phyloP scores from a whole-genome alignment of 352 stramenopile species.

The Phytophthora pluvialis region DNA sequence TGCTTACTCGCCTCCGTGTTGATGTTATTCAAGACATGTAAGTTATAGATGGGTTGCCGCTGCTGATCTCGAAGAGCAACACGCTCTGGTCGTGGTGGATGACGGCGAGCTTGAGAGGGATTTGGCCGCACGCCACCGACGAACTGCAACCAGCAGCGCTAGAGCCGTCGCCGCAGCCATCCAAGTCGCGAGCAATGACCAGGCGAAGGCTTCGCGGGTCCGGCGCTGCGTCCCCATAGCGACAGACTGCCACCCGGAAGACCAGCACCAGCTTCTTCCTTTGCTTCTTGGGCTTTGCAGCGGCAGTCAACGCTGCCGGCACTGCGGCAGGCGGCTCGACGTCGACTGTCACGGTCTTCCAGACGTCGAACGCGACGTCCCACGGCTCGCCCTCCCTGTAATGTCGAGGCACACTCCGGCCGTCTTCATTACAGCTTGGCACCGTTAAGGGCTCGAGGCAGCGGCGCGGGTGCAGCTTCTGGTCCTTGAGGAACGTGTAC shows the following conservation, averaged over 20 bases:
- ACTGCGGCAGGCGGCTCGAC: not conserved
- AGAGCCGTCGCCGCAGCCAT: not conserved
- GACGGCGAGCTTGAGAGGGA: constrained; percentile 72
- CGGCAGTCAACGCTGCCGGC: not conserved
- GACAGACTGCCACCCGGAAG: constrained; percentile 64
- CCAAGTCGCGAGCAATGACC: constrained; percentile 13
- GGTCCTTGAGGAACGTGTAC: constrained; percentile 69
- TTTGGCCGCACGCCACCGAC: constrained; percentile 2
- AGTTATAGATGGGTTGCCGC: constrained; percentile 12
- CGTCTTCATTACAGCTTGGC: constrained; percentile 1
- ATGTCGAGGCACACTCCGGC: constrained; percentile 33
- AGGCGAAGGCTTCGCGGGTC: constrained; percentile 24
- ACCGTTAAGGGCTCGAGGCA: constrained; percentile 28
- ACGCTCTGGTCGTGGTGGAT: constrained; percentile 61
- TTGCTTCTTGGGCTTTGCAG: constrained; percentile 35
- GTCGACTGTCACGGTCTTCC: constrained; percentile 42
- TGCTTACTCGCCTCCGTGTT: not conserved
- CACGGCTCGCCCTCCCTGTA: constrained; percentile 15
- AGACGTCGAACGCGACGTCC: constrained; percentile 64
- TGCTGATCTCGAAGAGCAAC: constrained; percentile 65
- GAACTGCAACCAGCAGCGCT: constrained; percentile 2
- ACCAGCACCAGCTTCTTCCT: constrained; percentile 53
- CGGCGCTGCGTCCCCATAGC: constrained; percentile 50
- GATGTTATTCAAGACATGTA: constrained; percentile 10
- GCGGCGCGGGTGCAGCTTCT: constrained; percentile 71